Percentiles rank a stretch among this genome's conserved stretches.
Evolutionary conservation across 139 green algal genomes (phyloP).

Genomic region (Chlorella sp.): DNA sequence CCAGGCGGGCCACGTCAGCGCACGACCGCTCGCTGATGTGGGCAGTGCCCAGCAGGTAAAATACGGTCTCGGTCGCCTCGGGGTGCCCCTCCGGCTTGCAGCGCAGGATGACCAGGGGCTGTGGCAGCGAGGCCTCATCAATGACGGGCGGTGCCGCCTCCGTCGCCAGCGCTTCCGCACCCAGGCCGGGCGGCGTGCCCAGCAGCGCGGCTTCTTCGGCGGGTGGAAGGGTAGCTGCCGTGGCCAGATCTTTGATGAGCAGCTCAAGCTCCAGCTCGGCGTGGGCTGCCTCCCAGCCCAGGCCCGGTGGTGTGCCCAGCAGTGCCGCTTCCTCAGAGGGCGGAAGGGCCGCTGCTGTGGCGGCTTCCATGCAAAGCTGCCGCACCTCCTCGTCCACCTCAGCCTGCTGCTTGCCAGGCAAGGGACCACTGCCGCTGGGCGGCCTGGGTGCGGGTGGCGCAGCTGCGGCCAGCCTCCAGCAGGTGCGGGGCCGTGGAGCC

Average conservation of each 20-base stretch:
- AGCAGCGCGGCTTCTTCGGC: neutral
- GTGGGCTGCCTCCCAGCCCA: neutral
- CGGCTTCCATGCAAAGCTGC: neutral
- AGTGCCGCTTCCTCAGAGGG: neutral
- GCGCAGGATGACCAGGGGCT: neutral
- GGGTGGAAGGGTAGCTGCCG: neutral
- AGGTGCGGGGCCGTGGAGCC: too few relatives aligned
- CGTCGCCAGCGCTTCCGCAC: neutral
- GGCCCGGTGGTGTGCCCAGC: neutral
- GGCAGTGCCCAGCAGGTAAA: neutral
- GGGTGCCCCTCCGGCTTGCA: neutral
- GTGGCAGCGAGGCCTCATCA: neutral
- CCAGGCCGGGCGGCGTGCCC: neutral
- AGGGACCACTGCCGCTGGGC: too few relatives aligned
- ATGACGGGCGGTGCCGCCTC: too few relatives aligned
- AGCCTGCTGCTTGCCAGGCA: too few relatives aligned
- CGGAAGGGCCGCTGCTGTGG: neutral
- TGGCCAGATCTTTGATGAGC: neutral
- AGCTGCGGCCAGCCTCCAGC: too few relatives aligned
- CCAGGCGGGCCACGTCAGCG: neutral
- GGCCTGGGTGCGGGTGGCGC: too few relatives aligned
- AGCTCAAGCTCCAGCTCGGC: neutral
- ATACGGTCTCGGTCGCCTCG: neutral
- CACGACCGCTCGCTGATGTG: constrained; percentile 9
- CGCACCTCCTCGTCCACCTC: neutral